These are phyloP conservation scores for Clarireedia hainanense DNA, from an alignment of 2,329 filamentous ascomycete genomes.

Conservation along the genomic window DNA sequence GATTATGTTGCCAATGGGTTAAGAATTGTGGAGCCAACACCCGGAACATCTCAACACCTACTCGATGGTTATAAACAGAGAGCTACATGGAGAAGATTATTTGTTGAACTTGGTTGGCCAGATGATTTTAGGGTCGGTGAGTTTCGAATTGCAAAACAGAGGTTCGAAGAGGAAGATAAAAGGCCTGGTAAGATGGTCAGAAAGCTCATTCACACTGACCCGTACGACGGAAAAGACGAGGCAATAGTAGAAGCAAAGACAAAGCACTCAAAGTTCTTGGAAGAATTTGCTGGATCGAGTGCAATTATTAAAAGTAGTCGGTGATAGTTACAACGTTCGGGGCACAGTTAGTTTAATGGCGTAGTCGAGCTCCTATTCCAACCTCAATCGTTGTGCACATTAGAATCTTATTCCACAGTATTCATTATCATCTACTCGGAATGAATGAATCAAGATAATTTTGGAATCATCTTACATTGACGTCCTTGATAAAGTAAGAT, in stretches of 20 bases:
- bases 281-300: not conserved
- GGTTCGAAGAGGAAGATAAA: not conserved
- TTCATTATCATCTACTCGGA: too few species aligned
- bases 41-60: not conserved
- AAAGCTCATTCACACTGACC: not conserved
- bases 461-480: too few species aligned
- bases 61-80: not conserved
- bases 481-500: too few species aligned
- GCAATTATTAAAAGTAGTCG: not conserved
- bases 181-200: not conserved
- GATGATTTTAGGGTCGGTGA: not conserved
- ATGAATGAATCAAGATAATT: too few species aligned
- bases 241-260: not conserved
- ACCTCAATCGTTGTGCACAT: too few species aligned
- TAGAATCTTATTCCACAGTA: too few species aligned
- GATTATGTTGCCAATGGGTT: not conserved
- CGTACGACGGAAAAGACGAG: not conserved
- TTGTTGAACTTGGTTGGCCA: not conserved
- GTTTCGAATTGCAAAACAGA: not conserved
- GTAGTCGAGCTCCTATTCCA: too few species aligned
- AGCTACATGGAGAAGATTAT: not conserved
- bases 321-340: too few species aligned
- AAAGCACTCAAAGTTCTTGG: constrained; percentile 1
- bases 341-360: too few species aligned
- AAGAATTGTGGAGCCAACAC: not conserved